Conservation (phyloP, 352 stramenopile species). For the Globisporangium carolinianum region DNA sequence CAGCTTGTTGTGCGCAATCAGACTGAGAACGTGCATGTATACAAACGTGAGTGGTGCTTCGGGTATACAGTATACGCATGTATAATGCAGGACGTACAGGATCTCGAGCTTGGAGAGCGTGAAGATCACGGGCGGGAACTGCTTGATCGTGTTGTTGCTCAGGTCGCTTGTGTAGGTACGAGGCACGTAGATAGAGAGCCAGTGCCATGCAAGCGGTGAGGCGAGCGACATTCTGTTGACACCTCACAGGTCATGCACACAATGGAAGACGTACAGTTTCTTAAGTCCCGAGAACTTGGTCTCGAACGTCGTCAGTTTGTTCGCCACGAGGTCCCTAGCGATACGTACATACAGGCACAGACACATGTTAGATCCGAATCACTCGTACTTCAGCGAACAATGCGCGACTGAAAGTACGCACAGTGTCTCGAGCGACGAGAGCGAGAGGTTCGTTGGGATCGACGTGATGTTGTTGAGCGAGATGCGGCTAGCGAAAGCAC, state of each 20-base stretch:
- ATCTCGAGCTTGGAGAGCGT: slow-evolving; percentile 3
- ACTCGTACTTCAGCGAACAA: too few species aligned
- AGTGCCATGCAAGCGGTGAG: too few species aligned
- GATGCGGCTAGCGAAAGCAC: background rate
- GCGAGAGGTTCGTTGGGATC: slow-evolving; percentile 3
- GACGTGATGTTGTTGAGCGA: slow-evolving; percentile 2
- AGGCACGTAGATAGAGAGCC: background rate
- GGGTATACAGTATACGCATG: too few species aligned
- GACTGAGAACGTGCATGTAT: background rate
- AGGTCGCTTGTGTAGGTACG: background rate
- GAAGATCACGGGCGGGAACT: slow-evolving; percentile 5
- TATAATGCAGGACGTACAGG: slow-evolving; percentile 2
- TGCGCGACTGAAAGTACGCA: background rate
- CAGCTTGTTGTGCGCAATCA: slow-evolving; percentile 2
- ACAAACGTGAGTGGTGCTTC: background rate
- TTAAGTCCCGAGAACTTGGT: background rate
- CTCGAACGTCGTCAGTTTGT: slow-evolving; percentile 3
- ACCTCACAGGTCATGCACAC: too few species aligned
- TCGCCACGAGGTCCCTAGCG: background rate
- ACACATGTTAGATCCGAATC: background rate
- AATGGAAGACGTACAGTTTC: slow-evolving; percentile 2
- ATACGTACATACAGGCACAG: background rate
- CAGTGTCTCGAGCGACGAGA: slow-evolving; percentile 1
- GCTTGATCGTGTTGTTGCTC: slow-evolving; percentile 5
- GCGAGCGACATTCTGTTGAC: too few species aligned